Conservation (phyloP, 106 monocot genomes). For the Apostasia shenzhenica region DNA sequence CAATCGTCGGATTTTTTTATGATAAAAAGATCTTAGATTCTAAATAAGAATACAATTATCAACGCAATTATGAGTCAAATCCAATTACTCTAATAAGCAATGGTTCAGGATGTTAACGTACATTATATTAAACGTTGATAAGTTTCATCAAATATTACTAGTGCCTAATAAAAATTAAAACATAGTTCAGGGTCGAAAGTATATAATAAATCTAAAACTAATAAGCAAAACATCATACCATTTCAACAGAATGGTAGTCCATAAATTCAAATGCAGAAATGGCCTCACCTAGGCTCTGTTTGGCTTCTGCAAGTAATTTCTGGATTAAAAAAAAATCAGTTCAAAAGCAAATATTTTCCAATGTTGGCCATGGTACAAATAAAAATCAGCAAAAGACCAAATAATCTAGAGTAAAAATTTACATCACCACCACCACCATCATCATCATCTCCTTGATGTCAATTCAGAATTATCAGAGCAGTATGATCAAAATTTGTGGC, state of each 20-base stretch:
- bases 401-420: background rate
- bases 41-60: too few relatives aligned
- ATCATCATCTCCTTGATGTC: background rate
- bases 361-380: background rate
- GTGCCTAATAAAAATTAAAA: too few relatives aligned
- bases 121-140: too few relatives aligned
- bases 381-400: background rate
- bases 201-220: background rate
- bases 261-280: slow-evolving; percentile 99
- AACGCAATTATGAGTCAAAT: too few relatives aligned
- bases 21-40: too few relatives aligned
- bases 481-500: too few relatives aligned
- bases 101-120: too few relatives aligned
- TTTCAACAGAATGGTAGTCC: slow-evolving; percentile 66
- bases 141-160: too few relatives aligned
- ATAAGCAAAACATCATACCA: slow-evolving; percentile 44
- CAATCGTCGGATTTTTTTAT: too few relatives aligned
- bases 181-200: too few relatives aligned
- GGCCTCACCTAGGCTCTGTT: slow-evolving; percentile 64
- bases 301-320: slow-evolving; percentile 81
- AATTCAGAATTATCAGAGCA: too few relatives aligned
- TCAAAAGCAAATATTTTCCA: background rate
- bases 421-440: background rate
- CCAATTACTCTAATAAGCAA: too few relatives aligned
- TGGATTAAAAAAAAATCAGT: slow-evolving; percentile 20